Percentiles rank a stretch among this genome's conserved stretches.
Evolutionary conservation across 345 rosid species (phyloP).

Genomic region (Salix udensis): DNA sequence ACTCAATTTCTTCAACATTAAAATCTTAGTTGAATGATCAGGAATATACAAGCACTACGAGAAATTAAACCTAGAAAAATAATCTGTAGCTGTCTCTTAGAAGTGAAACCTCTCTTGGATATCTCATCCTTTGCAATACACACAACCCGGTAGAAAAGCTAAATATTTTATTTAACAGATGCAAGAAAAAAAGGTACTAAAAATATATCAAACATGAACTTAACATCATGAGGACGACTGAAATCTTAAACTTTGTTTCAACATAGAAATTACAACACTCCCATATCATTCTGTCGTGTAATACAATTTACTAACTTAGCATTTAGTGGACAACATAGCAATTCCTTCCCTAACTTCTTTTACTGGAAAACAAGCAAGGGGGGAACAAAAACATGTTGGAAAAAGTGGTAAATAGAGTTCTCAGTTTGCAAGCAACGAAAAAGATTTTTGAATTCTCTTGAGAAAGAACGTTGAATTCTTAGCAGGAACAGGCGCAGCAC

Average conservation of each 20-base stretch:
- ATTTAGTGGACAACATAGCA: background rate
- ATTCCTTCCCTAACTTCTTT: background rate
- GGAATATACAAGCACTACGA: background rate
- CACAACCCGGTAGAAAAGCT: background rate
- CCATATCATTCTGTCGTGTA: background rate
- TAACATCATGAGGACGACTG: background rate
- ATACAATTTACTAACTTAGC: background rate
- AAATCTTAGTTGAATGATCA: background rate
- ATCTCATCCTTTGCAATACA: background rate
- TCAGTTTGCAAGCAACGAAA: conserved; percentile 17
- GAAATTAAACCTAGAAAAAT: background rate
- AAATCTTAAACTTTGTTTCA: conserved; percentile 2
- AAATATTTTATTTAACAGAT: background rate
- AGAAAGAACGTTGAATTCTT: conserved; percentile 14
- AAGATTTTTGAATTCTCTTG: conserved; percentile 19
- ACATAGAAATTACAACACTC: background rate
- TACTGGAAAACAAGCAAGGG: background rate
- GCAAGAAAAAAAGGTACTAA: background rate
- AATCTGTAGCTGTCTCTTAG: background rate
- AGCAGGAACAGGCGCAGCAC: conserved; percentile 13
- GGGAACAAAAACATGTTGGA: background rate
- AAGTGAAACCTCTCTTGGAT: too few relatives aligned
- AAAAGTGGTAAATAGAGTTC: background rate
- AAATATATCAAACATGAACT: background rate
- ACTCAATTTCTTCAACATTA: background rate